Percentiles rank a stretch among this genome's conserved stretches.
phyloP scores from a whole-genome alignment of 2,329 filamentous ascomycete species.

The Chaetomium sp. region DNA sequence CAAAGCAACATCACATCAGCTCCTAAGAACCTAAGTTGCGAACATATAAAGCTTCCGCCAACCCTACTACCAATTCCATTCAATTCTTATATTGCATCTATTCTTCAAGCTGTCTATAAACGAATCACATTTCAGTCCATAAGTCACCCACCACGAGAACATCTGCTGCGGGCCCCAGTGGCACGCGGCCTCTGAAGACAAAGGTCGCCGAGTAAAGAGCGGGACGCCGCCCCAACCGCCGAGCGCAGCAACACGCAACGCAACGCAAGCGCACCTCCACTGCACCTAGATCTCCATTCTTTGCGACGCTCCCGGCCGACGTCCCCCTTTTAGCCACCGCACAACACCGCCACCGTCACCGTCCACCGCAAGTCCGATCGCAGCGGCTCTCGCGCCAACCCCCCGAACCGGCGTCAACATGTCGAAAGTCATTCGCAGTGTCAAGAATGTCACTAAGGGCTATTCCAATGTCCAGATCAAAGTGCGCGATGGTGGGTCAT shows the following conservation, averaged over 20 bases:
- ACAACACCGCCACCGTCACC: neutral
- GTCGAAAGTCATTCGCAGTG: slow-evolving; percentile 95
- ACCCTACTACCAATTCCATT: too few relatives aligned
- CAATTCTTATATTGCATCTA: neutral
- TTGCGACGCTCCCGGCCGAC: slow-evolving; percentile 5
- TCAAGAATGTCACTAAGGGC: slow-evolving; percentile 99
- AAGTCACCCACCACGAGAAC: neutral
- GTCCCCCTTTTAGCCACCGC: slow-evolving; percentile 5
- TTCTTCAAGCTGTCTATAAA: neutral
- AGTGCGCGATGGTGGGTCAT: slow-evolving; percentile 80
- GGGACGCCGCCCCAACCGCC: slow-evolving; percentile 10
- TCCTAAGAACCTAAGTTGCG: too few relatives aligned
- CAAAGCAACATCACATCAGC: too few relatives aligned
- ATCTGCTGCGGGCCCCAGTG: neutral
- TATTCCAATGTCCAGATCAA: slow-evolving; percentile 96
- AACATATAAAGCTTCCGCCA: too few relatives aligned
- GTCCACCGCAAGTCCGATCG: neutral
- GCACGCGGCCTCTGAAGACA: slow-evolving; percentile 5
- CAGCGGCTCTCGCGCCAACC: neutral
- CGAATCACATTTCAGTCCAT: neutral
- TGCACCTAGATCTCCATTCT: too few relatives aligned
- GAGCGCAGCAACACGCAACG: slow-evolving; percentile 9
- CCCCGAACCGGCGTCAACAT: slow-evolving; percentile 44
- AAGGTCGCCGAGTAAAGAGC: slow-evolving; percentile 9
- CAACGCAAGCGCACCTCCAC: neutral